Conservation (phyloP, 108 stramenopile species). For the Stephanodiscus minutulus region DNA sequence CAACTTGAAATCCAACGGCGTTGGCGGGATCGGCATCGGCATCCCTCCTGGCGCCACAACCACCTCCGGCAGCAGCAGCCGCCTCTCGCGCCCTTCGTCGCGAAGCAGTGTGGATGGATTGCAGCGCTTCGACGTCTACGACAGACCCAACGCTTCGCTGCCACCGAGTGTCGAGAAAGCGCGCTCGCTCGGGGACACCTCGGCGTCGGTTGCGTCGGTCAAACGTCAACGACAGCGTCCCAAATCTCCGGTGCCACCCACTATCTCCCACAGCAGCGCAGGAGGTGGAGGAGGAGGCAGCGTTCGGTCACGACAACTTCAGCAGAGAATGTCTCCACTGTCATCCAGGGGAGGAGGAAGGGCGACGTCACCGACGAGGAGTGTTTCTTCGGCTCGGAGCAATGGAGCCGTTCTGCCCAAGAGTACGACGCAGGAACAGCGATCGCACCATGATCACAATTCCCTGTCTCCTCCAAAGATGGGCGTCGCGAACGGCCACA, state of each 20-base stretch:
- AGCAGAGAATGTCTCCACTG: neutral
- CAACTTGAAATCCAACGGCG: neutral
- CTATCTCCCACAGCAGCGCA: neutral
- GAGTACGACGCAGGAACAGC: neutral
- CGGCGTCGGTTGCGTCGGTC: neutral
- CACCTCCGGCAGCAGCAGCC: neutral
- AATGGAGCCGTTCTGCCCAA: constrained; percentile 5
- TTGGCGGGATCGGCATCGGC: neutral
- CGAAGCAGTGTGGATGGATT: constrained; percentile 24
- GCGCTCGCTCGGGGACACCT: too few species aligned
- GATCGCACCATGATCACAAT: neutral
- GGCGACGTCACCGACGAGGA: neutral
- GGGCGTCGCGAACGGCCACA: neutral
- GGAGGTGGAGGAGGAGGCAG: neutral
- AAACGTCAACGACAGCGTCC: constrained; percentile 7
- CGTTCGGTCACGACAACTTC: constrained; percentile 7
- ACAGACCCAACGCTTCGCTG: neutral
- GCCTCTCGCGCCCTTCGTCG: constrained; percentile 22
- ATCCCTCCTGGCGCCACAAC: neutral
- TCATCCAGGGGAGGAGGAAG: constrained; percentile 3
- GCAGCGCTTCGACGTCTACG: neutral
- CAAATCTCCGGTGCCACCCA: neutral
- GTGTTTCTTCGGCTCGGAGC: neutral
- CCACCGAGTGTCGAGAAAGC: neutral
- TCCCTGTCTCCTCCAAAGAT: constrained; percentile 11